Evolutionary conservation across 805 yeast species (phyloP).

Genomic region (Myxozyma sirexii): DNA sequence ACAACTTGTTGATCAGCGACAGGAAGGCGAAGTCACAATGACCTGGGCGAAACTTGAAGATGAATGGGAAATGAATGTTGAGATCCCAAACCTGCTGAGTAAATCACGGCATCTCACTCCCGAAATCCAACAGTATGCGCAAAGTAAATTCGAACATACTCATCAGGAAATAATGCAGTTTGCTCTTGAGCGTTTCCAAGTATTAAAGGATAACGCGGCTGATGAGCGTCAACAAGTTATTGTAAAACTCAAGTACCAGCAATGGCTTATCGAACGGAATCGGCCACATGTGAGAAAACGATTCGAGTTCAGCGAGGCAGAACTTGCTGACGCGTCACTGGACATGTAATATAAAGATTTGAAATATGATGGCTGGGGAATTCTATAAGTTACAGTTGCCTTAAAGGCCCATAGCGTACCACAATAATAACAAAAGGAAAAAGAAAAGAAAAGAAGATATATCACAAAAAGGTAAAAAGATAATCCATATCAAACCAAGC

Average conservation of each 20-base stretch:
- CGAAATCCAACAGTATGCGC: not conserved
- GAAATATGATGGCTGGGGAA: no score
- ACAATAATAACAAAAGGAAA: no score
- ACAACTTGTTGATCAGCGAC: not conserved
- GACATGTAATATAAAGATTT: no score
- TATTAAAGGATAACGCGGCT: not conserved
- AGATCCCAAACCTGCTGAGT: not conserved
- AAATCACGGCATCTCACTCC: not conserved
- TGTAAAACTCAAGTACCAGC: not conserved
- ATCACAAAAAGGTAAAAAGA: not conserved
- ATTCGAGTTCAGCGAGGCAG: not conserved
- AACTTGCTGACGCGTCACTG: not conserved
- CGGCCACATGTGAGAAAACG: not conserved
- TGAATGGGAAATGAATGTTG: conserved; percentile 5
- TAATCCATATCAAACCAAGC: conserved; percentile 6
- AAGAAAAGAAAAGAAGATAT: not conserved
- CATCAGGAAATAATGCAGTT: not conserved
- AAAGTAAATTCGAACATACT: not conserved
- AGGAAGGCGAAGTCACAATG: not conserved
- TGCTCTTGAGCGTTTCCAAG: not conserved
- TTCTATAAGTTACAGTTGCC: no score
- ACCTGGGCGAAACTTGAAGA: conserved; percentile 3
- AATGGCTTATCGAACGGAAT: not conserved
- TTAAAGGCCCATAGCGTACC: no score
- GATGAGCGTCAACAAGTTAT: not conserved